Conservation (phyloP, 2,329 filamentous ascomycete species). For the Cercospora canescens region DNA sequence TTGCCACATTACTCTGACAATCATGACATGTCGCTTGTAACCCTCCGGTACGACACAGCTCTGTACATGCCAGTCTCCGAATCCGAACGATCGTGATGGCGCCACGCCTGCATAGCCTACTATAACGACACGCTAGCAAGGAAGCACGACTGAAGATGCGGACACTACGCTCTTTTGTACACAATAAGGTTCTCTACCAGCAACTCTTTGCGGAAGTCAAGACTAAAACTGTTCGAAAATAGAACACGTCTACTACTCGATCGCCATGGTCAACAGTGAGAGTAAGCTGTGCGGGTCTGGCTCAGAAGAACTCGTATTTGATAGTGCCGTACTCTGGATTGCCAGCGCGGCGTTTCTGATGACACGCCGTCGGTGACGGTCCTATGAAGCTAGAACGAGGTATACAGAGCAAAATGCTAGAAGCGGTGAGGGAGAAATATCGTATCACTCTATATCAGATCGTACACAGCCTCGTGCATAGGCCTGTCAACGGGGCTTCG, state of each 20-base stretch:
- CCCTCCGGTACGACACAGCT: neutral
- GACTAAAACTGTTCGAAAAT: neutral
- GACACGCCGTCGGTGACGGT: neutral
- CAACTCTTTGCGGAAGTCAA: neutral
- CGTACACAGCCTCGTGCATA: neutral
- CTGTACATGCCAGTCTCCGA: neutral
- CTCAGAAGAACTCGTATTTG: neutral
- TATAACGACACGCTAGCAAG: neutral
- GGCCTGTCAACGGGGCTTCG: neutral
- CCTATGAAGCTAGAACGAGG: neutral
- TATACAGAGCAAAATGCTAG: no score
- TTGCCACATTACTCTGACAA: neutral
- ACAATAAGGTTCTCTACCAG: neutral
- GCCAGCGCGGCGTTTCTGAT: neutral
- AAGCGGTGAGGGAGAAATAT: neutral
- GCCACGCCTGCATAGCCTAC: neutral
- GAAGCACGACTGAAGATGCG: neutral
- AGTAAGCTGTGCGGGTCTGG: neutral
- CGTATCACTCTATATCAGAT: neutral
- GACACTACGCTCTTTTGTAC: neutral
- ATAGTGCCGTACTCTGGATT: neutral
- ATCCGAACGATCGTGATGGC: neutral
- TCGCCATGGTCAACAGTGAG: neutral
- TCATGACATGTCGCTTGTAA: neutral
- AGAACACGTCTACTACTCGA: neutral